phyloP scores from a whole-genome alignment of 306 rosid species.

The Lupinus albus region DNA sequence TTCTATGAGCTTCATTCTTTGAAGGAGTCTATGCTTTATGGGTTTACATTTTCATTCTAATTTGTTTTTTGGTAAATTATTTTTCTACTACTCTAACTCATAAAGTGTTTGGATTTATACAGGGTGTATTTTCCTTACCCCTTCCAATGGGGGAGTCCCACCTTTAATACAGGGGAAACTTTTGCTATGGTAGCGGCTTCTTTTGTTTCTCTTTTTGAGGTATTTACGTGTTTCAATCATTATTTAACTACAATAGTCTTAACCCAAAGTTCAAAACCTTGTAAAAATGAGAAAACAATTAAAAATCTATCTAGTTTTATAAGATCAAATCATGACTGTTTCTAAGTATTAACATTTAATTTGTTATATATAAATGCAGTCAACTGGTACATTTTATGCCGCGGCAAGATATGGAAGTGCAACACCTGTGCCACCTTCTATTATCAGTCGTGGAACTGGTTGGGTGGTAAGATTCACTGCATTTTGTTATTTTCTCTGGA shows the following conservation, averaged over 20 bases:
- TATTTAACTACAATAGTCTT: neutral
- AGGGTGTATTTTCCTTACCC: slow-evolving; percentile 83
- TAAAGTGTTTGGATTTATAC: slow-evolving; percentile 33
- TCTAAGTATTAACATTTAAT: neutral
- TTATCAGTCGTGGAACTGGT: slow-evolving; percentile 77
- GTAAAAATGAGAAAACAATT: neutral
- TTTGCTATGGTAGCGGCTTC: slow-evolving; percentile 86
- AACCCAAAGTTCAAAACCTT: neutral
- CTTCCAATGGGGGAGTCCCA: slow-evolving; percentile 93
- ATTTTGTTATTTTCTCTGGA: slow-evolving; percentile 14
- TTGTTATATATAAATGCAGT: slow-evolving; percentile 51
- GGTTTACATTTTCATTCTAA: neutral
- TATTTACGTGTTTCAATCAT: slow-evolving; percentile 13
- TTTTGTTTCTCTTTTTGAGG: slow-evolving; percentile 83
- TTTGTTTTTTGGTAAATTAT: too few species aligned
- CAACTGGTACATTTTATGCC: slow-evolving; percentile 75
- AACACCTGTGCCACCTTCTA: slow-evolving; percentile 83
- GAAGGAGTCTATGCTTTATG: slow-evolving; percentile 1
- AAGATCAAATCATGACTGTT: slow-evolving; percentile 3
- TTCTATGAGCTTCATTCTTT: neutral
- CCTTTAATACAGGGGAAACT: slow-evolving; percentile 74
- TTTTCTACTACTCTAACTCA: neutral
- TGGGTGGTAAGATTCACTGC: slow-evolving; percentile 65
- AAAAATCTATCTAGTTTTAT: neutral
- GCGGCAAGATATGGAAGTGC: slow-evolving; percentile 83